Percentiles rank a stretch among this genome's conserved stretches.
Evolutionary conservation across 306 rosid genomes (phyloP).

Genomic region (Betula pendula): DNA sequence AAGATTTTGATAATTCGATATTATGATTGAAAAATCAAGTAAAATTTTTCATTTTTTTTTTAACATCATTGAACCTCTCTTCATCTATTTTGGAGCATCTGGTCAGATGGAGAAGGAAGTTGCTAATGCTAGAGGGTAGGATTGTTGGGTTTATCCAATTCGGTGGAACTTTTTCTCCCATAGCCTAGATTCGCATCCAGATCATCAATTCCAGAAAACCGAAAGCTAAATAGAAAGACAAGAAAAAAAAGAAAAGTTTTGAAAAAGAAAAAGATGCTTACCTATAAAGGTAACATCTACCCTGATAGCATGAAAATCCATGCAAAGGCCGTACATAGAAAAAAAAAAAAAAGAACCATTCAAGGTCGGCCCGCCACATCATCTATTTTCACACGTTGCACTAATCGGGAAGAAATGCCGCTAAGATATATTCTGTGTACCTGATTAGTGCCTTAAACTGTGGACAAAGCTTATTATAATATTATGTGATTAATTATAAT

Average conservation of each 20-base stretch:
- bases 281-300: background rate
- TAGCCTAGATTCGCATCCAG: background rate
- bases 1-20: too few species aligned
- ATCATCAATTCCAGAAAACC: background rate
- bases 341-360: background rate
- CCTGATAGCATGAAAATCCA: background rate
- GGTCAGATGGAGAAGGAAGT: background rate
- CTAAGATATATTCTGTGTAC: background rate
- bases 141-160: background rate
- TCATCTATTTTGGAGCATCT: background rate
- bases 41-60: too few species aligned
- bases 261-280: background rate
- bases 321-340: background rate
- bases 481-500: too few species aligned
- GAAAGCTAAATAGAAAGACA: background rate
- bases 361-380: background rate
- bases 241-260: background rate
- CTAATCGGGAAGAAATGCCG: background rate
- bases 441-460: background rate
- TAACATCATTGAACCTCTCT: too few species aligned
- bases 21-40: too few species aligned
- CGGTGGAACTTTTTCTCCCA: background rate
- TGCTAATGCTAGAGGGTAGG: too few species aligned
- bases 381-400: background rate
- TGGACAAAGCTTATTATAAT: background rate